A percentile compares a stretch with the other conserved stretches of the same genome.
Conservation (phyloP, 305 asterid genomes). For the Solanum hybrid region DNA sequence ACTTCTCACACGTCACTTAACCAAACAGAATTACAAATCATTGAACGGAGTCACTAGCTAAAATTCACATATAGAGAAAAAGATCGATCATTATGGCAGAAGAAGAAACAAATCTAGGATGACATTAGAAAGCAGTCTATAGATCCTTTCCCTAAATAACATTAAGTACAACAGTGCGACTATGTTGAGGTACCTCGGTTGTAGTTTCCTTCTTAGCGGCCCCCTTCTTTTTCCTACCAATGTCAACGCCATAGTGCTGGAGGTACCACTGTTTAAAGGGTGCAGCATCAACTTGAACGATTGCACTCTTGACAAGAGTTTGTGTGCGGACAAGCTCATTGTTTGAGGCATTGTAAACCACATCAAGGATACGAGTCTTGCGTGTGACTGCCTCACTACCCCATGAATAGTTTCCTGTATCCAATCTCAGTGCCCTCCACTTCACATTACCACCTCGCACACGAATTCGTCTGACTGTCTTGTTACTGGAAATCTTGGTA, state of each 20-base stretch:
- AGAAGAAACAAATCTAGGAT: neutral
- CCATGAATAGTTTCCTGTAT: conserved; percentile 65
- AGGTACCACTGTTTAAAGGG: conserved; percentile 64
- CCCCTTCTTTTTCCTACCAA: conserved; percentile 49
- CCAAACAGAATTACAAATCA: neutral
- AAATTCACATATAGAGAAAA: neutral
- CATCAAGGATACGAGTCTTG: conserved; percentile 53
- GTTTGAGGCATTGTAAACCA: conserved; percentile 58
- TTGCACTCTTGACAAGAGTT: conserved; percentile 49
- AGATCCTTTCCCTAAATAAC: neutral
- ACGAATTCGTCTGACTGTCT: conserved; percentile 44
- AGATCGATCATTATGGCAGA: neutral
- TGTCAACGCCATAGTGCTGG: conserved; percentile 56
- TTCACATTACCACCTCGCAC: conserved; percentile 65
- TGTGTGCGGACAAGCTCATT: conserved; percentile 62
- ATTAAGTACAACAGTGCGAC: neutral
- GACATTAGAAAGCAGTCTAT: neutral
- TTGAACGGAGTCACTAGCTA: neutral
- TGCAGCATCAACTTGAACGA: conserved; percentile 50
- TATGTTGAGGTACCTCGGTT: conserved; percentile 16
- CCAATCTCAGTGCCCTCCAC: conserved; percentile 64
- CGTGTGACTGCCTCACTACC: conserved; percentile 58
- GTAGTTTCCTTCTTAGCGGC: conserved; percentile 28
- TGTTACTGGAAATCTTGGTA: conserved; percentile 38
- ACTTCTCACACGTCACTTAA: neutral